Conservation (phyloP, 139 green algal genomes). For the Chlamydomonas sphaeroides region DNA sequence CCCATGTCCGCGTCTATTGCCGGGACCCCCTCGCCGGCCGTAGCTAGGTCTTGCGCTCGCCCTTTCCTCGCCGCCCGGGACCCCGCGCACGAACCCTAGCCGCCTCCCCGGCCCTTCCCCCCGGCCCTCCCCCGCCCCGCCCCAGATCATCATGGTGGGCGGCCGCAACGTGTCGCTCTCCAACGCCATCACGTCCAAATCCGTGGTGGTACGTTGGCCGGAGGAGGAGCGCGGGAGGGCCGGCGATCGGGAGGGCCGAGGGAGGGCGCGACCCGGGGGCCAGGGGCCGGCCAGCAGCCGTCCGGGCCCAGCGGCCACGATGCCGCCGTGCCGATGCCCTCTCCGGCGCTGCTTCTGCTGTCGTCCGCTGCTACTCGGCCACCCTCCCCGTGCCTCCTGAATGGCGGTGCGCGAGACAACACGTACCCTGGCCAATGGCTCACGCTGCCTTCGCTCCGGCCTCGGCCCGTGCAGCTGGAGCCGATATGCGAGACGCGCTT, state of each 20-base stretch:
- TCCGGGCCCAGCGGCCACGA: no score
- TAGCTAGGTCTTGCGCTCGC: no score
- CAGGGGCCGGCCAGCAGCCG: background rate
- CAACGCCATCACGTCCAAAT: conserved; percentile 39
- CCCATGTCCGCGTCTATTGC: no score
- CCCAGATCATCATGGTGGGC: conserved; percentile 27
- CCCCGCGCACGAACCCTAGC: no score
- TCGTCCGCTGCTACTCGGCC: background rate
- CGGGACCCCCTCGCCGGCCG: no score
- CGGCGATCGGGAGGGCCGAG: background rate
- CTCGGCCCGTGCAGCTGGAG: conserved; percentile 15
- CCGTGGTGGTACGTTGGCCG: conserved; percentile 11
- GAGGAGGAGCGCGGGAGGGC: no score
- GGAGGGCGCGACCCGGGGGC: background rate
- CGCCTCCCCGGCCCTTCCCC: no score
- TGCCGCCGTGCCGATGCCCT: background rate
- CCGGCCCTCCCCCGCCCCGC: background rate
- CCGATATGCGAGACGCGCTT: conserved; percentile 21
- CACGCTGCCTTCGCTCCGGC: no score
- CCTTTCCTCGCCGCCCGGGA: no score
- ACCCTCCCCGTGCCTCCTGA: background rate
- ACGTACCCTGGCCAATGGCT: background rate
- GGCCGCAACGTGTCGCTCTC: conserved; percentile 29
- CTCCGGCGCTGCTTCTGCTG: background rate
- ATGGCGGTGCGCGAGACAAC: no score